These are phyloP conservation scores for Mycena haematopus DNA, from an alignment of 768 basidiomycete species.

Conservation along the genomic window DNA sequence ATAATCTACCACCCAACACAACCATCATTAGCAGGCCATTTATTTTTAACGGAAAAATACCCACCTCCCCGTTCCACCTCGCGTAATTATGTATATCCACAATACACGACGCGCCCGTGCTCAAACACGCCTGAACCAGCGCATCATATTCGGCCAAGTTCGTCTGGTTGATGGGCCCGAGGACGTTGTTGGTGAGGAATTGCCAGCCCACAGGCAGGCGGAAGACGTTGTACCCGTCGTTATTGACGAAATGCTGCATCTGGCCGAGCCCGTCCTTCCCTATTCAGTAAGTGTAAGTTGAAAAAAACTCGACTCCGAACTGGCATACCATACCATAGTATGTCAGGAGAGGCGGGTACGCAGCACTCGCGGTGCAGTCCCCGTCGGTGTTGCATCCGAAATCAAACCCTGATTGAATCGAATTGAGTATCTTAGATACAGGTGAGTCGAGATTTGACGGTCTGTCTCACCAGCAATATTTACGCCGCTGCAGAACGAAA, in stretches of 20 bases:
- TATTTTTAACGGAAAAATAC: slow-evolving; percentile 15
- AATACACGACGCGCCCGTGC: slow-evolving; percentile 56
- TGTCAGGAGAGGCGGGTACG: slow-evolving; percentile 14
- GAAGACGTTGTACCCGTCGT: slow-evolving; percentile 63
- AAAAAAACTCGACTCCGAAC: too few relatives aligned
- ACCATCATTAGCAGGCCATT: too few relatives aligned
- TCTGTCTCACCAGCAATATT: slow-evolving; percentile 16
- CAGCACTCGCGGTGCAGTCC: slow-evolving; percentile 3
- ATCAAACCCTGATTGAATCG: slow-evolving; percentile 17
- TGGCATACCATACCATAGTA: not conserved
- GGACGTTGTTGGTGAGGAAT: slow-evolving; percentile 47
- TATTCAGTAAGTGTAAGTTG: slow-evolving; percentile 5
- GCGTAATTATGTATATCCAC: slow-evolving; percentile 71
- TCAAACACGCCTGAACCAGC: slow-evolving; percentile 56
- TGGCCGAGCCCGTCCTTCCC: slow-evolving; percentile 56
- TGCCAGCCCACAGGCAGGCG: slow-evolving; percentile 71
- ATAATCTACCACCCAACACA: slow-evolving; percentile 46
- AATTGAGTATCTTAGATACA: too few relatives aligned
- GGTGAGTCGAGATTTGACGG: not conserved
- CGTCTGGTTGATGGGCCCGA: slow-evolving; percentile 47
- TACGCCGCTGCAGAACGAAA: slow-evolving; percentile 12
- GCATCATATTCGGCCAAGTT: slow-evolving; percentile 58
- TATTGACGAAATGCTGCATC: slow-evolving; percentile 63
- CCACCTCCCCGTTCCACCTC: slow-evolving; percentile 55
- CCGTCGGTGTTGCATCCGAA: slow-evolving; percentile 19